phyloP scores from a whole-genome alignment of 2,329 filamentous ascomycete species.

The Herpotrichia juniperi region DNA sequence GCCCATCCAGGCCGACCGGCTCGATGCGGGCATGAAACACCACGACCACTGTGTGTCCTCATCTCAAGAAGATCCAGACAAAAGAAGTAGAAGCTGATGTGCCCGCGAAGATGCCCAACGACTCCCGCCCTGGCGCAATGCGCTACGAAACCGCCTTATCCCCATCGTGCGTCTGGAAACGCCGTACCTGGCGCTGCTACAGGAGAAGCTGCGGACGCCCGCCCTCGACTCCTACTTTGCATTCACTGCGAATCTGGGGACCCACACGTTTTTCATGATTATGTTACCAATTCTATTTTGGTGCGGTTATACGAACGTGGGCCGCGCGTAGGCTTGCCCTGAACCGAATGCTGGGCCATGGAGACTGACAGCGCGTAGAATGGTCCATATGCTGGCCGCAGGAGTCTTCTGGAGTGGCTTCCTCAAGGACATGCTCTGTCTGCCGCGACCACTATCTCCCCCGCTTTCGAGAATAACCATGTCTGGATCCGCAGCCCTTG shows the following conservation, averaged over 20 bases:
- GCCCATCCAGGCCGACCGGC: constrained; percentile 10
- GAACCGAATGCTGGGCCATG: not conserved
- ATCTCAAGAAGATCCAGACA: constrained; percentile 4
- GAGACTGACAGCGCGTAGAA: constrained; percentile 31
- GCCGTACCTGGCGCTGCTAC: constrained; percentile 86
- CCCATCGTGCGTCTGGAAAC: constrained; percentile 94
- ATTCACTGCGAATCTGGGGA: constrained; percentile 93
- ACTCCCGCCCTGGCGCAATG: constrained; percentile 88
- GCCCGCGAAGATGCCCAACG: constrained; percentile 72
- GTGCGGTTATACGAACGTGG: constrained; percentile 86
- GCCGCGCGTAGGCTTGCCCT: constrained; percentile 72
- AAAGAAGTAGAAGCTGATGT: constrained; percentile 19
- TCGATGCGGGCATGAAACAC: constrained; percentile 79
- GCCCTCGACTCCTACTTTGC: constrained; percentile 96
- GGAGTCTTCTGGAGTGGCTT: constrained; percentile 79
- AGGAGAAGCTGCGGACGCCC: constrained; percentile 79
- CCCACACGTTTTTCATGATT: constrained; percentile 99
- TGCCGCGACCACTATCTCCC: constrained; percentile 89
- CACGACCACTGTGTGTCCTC: constrained; percentile 63
- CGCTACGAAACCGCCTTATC: constrained; percentile 78
- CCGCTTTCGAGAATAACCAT: constrained; percentile 94
- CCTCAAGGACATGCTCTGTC: constrained; percentile 90
- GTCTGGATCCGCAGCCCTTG: constrained; percentile 92
- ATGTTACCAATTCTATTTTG: constrained; percentile 94
- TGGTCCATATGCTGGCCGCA: constrained; percentile 67